These are phyloP conservation scores for Penicillium verhagenii DNA, from an alignment of 495 filamentous ascomycete species.

Conservation along the genomic window DNA sequence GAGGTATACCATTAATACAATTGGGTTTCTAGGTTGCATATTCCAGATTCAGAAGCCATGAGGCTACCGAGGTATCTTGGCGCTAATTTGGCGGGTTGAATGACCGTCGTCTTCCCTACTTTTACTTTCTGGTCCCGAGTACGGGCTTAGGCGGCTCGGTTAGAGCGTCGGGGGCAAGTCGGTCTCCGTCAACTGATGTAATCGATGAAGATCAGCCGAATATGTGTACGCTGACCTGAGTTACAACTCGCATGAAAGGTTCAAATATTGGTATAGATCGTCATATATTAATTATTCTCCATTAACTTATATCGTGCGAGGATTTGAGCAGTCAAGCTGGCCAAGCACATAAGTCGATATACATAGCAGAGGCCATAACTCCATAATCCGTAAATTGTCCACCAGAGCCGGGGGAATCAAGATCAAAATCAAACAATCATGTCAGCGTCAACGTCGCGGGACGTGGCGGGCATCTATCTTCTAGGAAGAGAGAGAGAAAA, in stretches of 20 bases:
- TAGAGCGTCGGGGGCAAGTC: not conserved
- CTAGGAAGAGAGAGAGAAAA: too few relatives aligned
- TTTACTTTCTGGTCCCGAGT: too few relatives aligned
- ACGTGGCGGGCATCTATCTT: constrained; percentile 1
- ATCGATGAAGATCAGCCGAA: not conserved
- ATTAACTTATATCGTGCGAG: too few relatives aligned
- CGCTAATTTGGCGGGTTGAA: not conserved
- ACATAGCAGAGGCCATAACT: constrained; percentile 9
- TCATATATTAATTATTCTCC: not conserved
- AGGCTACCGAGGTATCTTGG: not conserved
- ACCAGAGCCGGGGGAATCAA: constrained; percentile 8
- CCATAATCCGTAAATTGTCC: constrained; percentile 6
- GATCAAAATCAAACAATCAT: constrained; percentile 19
- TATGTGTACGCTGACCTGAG: not conserved
- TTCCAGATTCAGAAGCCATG: not conserved
- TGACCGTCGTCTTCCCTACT: not conserved
- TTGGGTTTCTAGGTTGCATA: not conserved
- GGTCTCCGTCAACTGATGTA: not conserved
- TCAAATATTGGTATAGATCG: not conserved
- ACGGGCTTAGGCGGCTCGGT: not conserved
- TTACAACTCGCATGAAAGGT: not conserved
- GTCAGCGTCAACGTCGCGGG: constrained; percentile 16
- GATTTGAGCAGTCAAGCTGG: too few relatives aligned
- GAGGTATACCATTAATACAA: not conserved
- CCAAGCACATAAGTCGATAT: constrained; percentile 6